These are phyloP conservation scores for Coccomyxa sp. DNA, from an alignment of 139 green algal species.

Conservation along the genomic window DNA sequence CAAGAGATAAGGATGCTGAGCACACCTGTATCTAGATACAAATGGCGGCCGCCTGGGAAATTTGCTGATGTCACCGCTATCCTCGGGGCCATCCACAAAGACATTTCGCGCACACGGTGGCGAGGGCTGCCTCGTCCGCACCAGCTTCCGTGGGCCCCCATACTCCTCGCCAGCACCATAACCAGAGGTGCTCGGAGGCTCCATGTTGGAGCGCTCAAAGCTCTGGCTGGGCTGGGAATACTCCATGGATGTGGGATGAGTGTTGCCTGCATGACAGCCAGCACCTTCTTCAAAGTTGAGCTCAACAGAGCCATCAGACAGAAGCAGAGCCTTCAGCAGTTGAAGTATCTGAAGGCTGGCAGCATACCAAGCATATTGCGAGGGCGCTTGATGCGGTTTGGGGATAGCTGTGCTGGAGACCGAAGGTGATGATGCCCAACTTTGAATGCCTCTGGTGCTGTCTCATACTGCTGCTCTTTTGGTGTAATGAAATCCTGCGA, in stretches of 20 bases:
- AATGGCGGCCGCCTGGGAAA: neutral
- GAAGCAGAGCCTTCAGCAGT: too few species aligned
- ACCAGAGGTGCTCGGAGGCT: too few species aligned
- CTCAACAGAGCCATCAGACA: too few species aligned
- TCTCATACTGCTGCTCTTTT: slow-evolving; percentile 35
- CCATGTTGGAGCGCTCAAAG: too few species aligned
- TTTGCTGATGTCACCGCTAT: neutral
- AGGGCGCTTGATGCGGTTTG: slow-evolving; percentile 39
- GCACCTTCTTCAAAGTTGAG: too few species aligned
- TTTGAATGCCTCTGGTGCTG: neutral
- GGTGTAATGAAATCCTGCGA: slow-evolving; percentile 57
- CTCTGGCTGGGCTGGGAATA: too few species aligned
- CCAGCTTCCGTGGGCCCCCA: neutral
- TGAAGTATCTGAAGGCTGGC: too few species aligned
- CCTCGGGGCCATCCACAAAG: slow-evolving; percentile 11
- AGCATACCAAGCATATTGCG: neutral
- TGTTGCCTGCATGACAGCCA: too few species aligned
- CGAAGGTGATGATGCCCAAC: neutral
- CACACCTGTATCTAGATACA: neutral
- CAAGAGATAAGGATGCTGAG: neutral
- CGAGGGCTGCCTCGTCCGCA: slow-evolving; percentile 1
- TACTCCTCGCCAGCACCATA: neutral
- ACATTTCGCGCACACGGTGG: slow-evolving; percentile 37
- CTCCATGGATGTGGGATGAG: too few species aligned
- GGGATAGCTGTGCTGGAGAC: slow-evolving; percentile 33